These are phyloP conservation scores for Fraxinus velutina DNA, from an alignment of 305 asterid genomes.

Conservation along the genomic window DNA sequence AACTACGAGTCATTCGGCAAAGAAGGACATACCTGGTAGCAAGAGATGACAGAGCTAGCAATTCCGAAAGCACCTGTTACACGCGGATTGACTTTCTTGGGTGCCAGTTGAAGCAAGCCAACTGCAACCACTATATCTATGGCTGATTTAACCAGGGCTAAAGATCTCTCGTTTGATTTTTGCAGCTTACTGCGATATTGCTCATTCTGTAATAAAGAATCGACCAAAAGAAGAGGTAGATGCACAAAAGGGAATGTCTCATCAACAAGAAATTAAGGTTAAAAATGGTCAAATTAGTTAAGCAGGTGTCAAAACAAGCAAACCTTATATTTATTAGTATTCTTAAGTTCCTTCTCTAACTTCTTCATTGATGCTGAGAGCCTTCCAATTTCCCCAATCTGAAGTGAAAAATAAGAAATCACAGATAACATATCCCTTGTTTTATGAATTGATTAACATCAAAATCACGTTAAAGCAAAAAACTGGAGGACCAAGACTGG, in stretches of 20 bases:
- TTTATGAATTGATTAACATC: background rate
- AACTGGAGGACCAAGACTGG: background rate
- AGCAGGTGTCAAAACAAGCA: background rate
- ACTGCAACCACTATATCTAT: slow-evolving; percentile 81
- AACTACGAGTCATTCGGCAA: background rate
- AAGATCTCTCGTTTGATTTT: slow-evolving; percentile 68
- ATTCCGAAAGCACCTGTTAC: slow-evolving; percentile 90
- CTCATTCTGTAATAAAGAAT: slow-evolving; percentile 48
- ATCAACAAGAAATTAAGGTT: slow-evolving; percentile 14
- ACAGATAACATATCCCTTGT: background rate
- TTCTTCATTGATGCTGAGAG: slow-evolving; percentile 75
- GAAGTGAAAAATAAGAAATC: slow-evolving; percentile 16
- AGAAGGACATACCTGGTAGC: slow-evolving; percentile 64
- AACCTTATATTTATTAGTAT: slow-evolving; percentile 70
- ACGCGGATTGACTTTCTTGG: slow-evolving; percentile 84
- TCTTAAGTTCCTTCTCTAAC: slow-evolving; percentile 73
- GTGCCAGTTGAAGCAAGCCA: slow-evolving; percentile 89
- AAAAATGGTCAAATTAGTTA: background rate
- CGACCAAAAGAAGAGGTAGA: slow-evolving; percentile 11
- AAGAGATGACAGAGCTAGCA: slow-evolving; percentile 74
- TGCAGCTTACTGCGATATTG: slow-evolving; percentile 52
- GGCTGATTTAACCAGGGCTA: slow-evolving; percentile 74
- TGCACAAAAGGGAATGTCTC: background rate
- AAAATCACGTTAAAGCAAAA: background rate
- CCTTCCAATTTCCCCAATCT: slow-evolving; percentile 88